These are phyloP conservation scores for Sextonia rubra DNA, from an alignment of 164 flowering plant species.

Conservation along the genomic window DNA sequence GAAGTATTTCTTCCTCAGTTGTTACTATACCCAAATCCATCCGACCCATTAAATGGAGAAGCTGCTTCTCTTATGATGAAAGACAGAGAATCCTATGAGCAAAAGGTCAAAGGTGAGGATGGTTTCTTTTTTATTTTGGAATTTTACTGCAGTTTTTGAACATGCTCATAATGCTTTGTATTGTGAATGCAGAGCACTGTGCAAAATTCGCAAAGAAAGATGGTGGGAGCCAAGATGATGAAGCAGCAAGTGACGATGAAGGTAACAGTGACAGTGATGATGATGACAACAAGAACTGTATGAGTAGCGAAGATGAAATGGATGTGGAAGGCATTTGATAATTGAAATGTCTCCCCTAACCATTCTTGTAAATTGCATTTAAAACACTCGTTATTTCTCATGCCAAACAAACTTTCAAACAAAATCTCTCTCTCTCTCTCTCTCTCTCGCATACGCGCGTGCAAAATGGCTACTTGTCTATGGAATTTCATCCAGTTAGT, in stretches of 20 bases:
- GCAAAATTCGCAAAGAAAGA: not conserved
- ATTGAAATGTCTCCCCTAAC: not conserved
- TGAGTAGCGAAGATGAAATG: not conserved
- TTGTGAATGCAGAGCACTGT: not conserved
- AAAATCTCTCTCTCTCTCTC: too few species aligned
- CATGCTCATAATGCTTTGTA: not conserved
- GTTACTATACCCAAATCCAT: constrained; percentile 29
- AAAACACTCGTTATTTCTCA: not conserved
- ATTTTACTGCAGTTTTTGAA: not conserved
- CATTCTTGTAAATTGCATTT: not conserved
- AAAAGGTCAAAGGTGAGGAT: constrained; percentile 46
- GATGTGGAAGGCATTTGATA: not conserved
- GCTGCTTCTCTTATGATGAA: constrained; percentile 67
- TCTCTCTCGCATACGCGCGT: too few species aligned
- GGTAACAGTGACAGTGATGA: not conserved
- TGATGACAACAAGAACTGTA: not conserved
- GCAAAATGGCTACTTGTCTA: too few species aligned
- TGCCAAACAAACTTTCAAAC: not conserved
- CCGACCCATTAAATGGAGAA: constrained; percentile 66
- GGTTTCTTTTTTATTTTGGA: not conserved
- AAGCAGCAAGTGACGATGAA: not conserved
- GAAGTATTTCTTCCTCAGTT: constrained; percentile 29
- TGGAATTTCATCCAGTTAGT: too few species aligned
- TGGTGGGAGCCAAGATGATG: not conserved
- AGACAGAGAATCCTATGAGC: constrained; percentile 44